Conservation (phyloP, 345 rosid genomes). For the Murraya koenigii region DNA sequence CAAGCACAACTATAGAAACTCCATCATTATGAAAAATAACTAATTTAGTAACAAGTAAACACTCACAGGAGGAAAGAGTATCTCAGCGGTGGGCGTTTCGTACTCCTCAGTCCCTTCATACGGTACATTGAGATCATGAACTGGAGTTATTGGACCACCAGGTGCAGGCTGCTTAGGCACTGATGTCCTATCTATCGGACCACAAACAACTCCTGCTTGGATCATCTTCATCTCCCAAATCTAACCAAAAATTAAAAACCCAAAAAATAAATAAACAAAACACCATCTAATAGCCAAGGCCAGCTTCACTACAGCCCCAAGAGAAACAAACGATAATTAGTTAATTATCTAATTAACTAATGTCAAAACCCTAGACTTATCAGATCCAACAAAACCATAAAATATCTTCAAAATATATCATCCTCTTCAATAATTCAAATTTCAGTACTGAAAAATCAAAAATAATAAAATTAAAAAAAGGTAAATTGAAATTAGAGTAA, state of each 20-base stretch:
- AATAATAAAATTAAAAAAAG: neutral
- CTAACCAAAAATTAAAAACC: constrained; percentile 25
- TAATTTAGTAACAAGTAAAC: neutral
- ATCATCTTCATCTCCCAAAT: constrained; percentile 96
- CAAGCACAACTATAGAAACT: neutral
- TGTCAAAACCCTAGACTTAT: constrained; percentile 35
- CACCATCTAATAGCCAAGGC: neutral
- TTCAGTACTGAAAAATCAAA: neutral
- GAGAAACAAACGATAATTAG: neutral
- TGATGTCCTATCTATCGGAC: constrained; percentile 71
- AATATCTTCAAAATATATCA: neutral
- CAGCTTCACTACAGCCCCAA: constrained; percentile 12
- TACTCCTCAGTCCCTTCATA: constrained; percentile 92
- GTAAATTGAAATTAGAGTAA: neutral
- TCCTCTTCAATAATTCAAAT: neutral
- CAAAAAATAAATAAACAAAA: neutral
- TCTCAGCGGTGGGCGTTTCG: constrained; percentile 96
- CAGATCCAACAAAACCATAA: constrained; percentile 36
- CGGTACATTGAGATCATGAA: constrained; percentile 94
- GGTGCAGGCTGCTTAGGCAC: constrained; percentile 51
- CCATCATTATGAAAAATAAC: neutral
- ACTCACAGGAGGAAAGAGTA: constrained; percentile 89
- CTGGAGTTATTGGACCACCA: constrained; percentile 64
- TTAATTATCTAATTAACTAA: neutral
- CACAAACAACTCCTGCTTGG: constrained; percentile 72